Evolutionary conservation across 352 stramenopile genomes (phyloP).

Genomic region (Phytophthora aleatoria): DNA sequence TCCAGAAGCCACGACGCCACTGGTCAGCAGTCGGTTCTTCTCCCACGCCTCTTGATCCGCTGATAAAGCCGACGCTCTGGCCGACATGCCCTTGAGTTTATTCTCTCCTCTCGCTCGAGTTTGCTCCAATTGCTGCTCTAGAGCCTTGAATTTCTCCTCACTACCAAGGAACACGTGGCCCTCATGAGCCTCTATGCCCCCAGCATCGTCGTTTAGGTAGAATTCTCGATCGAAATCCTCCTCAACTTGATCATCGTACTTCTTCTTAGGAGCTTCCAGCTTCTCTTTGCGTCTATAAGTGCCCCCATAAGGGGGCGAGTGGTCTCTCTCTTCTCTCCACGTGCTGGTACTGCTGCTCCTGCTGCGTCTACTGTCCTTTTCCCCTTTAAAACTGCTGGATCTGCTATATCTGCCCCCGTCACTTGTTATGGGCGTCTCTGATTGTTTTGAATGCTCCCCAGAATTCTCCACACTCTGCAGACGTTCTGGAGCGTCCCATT

Average conservation of each 20-base stretch:
- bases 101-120: conserved; percentile 80
- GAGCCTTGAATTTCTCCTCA: conserved; percentile 88
- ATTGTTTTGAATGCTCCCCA: background rate
- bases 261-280: conserved; percentile 62
- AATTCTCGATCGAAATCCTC: conserved; percentile 96
- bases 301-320: background rate
- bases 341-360: conserved; percentile 11
- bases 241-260: conserved; percentile 84
- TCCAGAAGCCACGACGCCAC: conserved; percentile 88
- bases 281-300: conserved; percentile 11
- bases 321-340: background rate
- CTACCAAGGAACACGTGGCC: conserved; percentile 93
- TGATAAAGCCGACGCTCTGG: conserved; percentile 91
- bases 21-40: conserved; percentile 95
- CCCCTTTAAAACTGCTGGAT: conserved; percentile 10
- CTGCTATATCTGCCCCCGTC: conserved; percentile 47
- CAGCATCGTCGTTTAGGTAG: conserved; percentile 93
- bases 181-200: conserved; percentile 57
- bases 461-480: conserved; percentile 53
- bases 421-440: conserved; percentile 43
- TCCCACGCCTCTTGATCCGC: conserved; percentile 99
- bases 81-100: conserved; percentile 91
- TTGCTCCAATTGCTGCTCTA: conserved; percentile 91
- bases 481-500: conserved; percentile 80
- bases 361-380: conserved; percentile 9